Evolutionary conservation across 2,329 filamentous ascomycete genomes (phyloP), one percentile per base, ranked within the genome.

Genomic region (Cercospora beticola): DNA sequence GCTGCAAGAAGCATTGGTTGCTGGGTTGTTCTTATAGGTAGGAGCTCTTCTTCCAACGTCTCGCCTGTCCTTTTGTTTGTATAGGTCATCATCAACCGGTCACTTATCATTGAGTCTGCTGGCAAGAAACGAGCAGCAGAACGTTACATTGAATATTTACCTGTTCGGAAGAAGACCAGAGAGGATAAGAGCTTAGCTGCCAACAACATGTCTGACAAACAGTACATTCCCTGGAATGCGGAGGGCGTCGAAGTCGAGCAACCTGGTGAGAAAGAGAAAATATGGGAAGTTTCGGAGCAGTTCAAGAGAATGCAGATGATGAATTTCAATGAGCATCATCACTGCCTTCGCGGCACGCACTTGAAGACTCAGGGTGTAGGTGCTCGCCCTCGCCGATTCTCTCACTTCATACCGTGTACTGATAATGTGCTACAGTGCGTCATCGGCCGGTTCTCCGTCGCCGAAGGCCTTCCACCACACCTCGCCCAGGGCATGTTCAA

Each of bases 271-370:
- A 73, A 78, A 64, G 75, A 79, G 69, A 77, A 77, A 70, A 80
- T 81, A 56, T 73, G 78, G 56, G 76, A 75, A 58, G 78, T 78
- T 12, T 79, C 79, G 65, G 77, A 78, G 64, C 78, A 78, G 62
- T 78, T 79, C 75, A 77, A 78, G 52, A 72, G 77, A 6, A 78
- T 81, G 72, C 78, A 81, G 68, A 79, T 81, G 75, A 79, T 79
- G 74, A 80, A 80, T 57, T 79, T 80, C 74, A 78, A 80, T 64
- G 77, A 78, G 66, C 77, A 81, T 68, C 74, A 75, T 52, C 79
- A 79, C 70, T 78, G 74, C 54, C 74, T 79, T 36, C 78, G 79
- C n/a, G 79, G 78, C 36, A 80, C 77, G 7, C 76, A 80, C 64
- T 71, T 80, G 59, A 79, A 79, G 72, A 79, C 78, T 6, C 76